phyloP scores from a whole-genome alignment of 139 green algal genomes.

The Protoeuglena noctilucae region DNA sequence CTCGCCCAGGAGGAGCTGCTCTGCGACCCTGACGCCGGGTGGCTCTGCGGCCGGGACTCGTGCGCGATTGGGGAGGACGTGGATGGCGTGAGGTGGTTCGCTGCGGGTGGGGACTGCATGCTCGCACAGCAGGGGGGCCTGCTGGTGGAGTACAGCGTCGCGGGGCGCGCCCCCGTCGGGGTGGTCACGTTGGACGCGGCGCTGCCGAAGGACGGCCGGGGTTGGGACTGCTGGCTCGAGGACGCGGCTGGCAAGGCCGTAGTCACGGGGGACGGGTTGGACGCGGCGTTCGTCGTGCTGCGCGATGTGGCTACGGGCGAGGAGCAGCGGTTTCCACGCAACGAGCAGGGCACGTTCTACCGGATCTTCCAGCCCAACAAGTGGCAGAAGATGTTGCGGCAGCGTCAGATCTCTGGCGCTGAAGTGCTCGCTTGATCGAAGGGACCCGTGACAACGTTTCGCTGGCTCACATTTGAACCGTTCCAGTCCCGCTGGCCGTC shows the following conservation, averaged over 20 bases:
- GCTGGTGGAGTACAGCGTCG: conserved; percentile 14
- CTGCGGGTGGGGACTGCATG: conserved; percentile 21
- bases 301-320: no score
- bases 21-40: conserved; percentile 30
- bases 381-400: conserved; percentile 23
- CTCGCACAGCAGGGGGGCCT: conserved; percentile 33
- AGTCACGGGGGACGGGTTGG: background rate
- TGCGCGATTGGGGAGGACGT: background rate
- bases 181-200: conserved; percentile 31
- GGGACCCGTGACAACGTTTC: no score
- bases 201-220: conserved; percentile 9
- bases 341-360: conserved; percentile 28
- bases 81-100: conserved; percentile 22
- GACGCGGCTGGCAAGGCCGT: conserved; percentile 9
- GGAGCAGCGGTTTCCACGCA: conserved; percentile 2
- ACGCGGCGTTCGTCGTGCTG: background rate
- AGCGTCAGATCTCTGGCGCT: no score
- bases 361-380: conserved; percentile 57
- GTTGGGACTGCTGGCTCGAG: conserved; percentile 4
- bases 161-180: conserved; percentile 28
- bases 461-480: no score
- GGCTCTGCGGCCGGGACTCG: background rate
- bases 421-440: no score
- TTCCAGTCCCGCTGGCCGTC: no score
- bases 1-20: conserved; percentile 52